Evolutionary conservation across 495 filamentous ascomycete species (phyloP).

Genomic region (Talaromyces proteolyticus): DNA sequence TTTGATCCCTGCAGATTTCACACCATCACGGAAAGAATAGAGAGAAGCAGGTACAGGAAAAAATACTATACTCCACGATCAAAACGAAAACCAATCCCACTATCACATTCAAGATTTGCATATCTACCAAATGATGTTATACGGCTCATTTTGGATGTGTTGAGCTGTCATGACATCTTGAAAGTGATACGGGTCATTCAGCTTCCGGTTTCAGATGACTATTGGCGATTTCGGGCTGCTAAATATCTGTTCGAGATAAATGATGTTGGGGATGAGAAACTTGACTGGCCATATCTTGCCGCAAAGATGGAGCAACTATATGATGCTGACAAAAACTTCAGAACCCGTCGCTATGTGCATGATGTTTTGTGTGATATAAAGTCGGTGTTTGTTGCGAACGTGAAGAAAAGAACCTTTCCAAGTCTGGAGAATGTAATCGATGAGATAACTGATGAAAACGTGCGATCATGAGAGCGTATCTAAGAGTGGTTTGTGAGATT

Average conservation of each 20-base stretch:
- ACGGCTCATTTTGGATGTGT: background rate
- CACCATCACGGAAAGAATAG: background rate
- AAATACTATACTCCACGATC: background rate
- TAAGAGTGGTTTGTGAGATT: too few relatives aligned
- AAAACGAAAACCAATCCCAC: background rate
- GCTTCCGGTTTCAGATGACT: background rate
- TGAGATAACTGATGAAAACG: background rate
- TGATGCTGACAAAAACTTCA: background rate
- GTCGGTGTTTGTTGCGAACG: background rate
- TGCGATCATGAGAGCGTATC: background rate
- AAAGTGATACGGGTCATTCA: background rate
- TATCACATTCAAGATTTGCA: background rate
- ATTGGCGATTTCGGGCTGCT: constrained; percentile 4
- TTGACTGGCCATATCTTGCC: constrained; percentile 1
- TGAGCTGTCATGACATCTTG: background rate
- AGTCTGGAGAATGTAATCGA: background rate
- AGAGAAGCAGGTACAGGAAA: background rate
- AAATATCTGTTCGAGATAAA: constrained; percentile 1
- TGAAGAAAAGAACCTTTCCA: background rate
- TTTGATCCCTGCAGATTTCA: background rate
- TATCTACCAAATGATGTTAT: background rate
- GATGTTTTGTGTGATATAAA: constrained; percentile 1
- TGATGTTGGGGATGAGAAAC: background rate
- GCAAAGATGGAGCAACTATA: background rate
- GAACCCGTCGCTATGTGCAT: background rate